Evolutionary conservation across 441 rosid genomes (phyloP).

Genomic region (Bruguiera hainesii): DNA sequence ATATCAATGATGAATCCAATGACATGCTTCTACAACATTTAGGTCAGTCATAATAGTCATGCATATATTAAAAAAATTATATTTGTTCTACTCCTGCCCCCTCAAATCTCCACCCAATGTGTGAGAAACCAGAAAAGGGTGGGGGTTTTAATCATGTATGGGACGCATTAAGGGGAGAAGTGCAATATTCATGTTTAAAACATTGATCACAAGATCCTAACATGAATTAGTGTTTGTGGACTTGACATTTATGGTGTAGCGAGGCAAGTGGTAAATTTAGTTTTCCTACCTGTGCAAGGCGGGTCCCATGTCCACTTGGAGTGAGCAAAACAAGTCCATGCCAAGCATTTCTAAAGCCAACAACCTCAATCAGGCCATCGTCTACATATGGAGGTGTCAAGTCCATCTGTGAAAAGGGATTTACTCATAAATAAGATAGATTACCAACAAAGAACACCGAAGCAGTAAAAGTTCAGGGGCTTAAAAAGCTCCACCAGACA

Average conservation of each 20-base stretch:
- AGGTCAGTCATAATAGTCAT: too few species aligned
- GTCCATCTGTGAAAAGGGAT: slow-evolving; percentile 49
- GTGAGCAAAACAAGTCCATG: slow-evolving; percentile 83
- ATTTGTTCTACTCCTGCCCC: too few species aligned
- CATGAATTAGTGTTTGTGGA: too few species aligned
- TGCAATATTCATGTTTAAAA: too few species aligned
- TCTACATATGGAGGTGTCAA: slow-evolving; percentile 85
- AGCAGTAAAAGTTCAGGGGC: background rate
- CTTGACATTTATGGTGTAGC: background rate
- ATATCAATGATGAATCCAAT: too few species aligned
- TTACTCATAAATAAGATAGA: background rate
- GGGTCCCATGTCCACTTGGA: slow-evolving; percentile 92
- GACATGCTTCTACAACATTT: too few species aligned
- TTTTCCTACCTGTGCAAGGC: slow-evolving; percentile 80
- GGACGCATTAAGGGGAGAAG: too few species aligned
- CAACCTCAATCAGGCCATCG: slow-evolving; percentile 86
- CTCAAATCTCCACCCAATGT: too few species aligned
- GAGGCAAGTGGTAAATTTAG: background rate
- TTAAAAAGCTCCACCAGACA: background rate
- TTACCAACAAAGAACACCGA: background rate
- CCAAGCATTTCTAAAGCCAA: slow-evolving; percentile 96
- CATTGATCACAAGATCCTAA: too few species aligned
- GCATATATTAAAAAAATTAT: too few species aligned
- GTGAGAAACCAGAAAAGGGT: too few species aligned
- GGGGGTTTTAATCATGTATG: too few species aligned